These are phyloP conservation scores for Colletotrichum sp. DNA, from an alignment of 2,329 filamentous ascomycete species.

Conservation along the genomic window DNA sequence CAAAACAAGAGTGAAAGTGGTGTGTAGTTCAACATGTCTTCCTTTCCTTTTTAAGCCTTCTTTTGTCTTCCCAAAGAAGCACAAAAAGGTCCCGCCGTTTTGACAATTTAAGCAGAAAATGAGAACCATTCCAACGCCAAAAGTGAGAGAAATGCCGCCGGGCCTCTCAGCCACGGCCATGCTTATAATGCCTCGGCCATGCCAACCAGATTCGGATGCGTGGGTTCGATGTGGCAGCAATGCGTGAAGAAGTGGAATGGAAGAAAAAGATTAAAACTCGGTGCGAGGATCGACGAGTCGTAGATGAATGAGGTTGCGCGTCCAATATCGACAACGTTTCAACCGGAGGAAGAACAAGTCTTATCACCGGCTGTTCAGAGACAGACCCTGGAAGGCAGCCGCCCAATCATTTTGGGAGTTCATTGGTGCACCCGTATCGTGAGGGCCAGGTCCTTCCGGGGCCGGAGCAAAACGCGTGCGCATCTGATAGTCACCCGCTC, in stretches of 20 bases:
- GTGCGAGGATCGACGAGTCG: background rate
- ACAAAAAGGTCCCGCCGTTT: conserved; percentile 18
- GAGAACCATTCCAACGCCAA: conserved; percentile 7
- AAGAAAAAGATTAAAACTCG: background rate
- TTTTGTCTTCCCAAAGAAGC: conserved; percentile 21
- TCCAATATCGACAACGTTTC: background rate
- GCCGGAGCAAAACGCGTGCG: conserved; percentile 52
- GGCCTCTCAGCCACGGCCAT: conserved; percentile 4
- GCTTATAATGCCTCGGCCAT: conserved; percentile 5
- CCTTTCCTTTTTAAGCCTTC: conserved; percentile 5
- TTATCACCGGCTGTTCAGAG: conserved; percentile 66
- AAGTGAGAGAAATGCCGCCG: background rate
- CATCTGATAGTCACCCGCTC: conserved; percentile 51
- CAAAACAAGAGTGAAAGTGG: conserved; percentile 13
- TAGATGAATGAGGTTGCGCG: background rate
- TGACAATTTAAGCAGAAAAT: conserved; percentile 10
- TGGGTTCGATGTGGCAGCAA: background rate
- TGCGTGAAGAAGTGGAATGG: background rate
- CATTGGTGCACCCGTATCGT: conserved; percentile 25
- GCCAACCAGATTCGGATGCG: conserved; percentile 1
- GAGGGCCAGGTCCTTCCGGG: conserved; percentile 34
- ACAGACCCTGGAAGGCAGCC: conserved; percentile 71
- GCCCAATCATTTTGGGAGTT: conserved; percentile 62
- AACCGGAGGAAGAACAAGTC: background rate
- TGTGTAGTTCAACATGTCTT: conserved; percentile 11